Base-by-base conservation (phyloP, 495 filamentous ascomycete genomes). In the Chaetomium fimeti region DNA sequence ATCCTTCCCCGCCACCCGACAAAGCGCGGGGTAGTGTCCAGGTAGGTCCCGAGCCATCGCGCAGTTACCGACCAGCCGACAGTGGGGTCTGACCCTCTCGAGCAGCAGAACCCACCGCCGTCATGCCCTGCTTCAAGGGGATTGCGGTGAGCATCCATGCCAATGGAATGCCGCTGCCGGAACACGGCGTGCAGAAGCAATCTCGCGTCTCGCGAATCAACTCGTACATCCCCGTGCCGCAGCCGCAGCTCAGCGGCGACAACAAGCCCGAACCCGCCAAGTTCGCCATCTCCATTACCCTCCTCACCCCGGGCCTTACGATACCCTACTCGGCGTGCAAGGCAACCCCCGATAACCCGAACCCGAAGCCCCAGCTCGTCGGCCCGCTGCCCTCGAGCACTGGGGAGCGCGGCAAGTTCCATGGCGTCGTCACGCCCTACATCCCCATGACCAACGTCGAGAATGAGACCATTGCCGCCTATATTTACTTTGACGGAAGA, bases 401-500 rank as follows among this genome's bases (percentile, higher is more conserved):
- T 16, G 72, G 74, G 7, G 78, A 81, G 62, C 70, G 74, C 24
- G 72, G 77, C 11, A 79, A 77, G 62, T 73, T 72, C 70, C 71
- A 75, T 63, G 87, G 88, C 66, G 77, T 85, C 32, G 86, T 96
- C n/a, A 84, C 82, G 49, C 91, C 92, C 1, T 99, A 99, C 74
- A 87, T 91, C 62, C 89, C 93, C 3, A 82, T 95, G 76, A 97
- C 93, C 7, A 85, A 87, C 45, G 93, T 90, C 25, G 86, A 89
- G 55, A 97, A 97, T 71, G 94, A 98, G 77, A 97, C 95, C 2
- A 91, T 99, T 60, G 94, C 94, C 20, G 94, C 94, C 15, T 99
- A 99, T 72, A 97, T 99, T 62, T 98, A 98, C 79, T 99, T 99
- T 71, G 94, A 99, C 75, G 94, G 94, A 15, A 82, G 95, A 55